Evolutionary conservation across 257 asterid genomes (phyloP), one percentile per base, ranked within the genome.

Genomic region (Solanum medicagineum): DNA sequence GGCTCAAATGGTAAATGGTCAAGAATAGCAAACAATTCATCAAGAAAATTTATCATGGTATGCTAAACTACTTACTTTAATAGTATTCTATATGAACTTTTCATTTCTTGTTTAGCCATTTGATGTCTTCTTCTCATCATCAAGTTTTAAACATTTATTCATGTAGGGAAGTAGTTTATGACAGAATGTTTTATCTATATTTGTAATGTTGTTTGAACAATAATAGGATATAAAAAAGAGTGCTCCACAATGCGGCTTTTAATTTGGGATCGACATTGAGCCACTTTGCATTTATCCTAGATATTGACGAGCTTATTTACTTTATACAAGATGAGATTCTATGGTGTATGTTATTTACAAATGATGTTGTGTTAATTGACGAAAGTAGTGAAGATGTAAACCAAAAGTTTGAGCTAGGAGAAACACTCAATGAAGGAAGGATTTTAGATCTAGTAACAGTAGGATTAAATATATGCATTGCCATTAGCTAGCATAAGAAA

Each of bases 11-110:
- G 81, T 89, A 62, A 59, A 87, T 91, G 90, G 53, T 66, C 89
- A 85, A 85, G 10, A 86, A 89, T 75, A 75, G 81, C 87, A 84
- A 81, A 84, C 85, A 63, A 65, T 62, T 89, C 92, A 60, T 90
- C 93, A 81, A 87, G 91, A 81, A 90, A 88, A 87, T 84, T 85
- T 68, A 88, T 86, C 73, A 89, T 79, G 93, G 98, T 94, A 92
- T 59, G 94, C 84, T 81, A 88, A 65, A 55, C 10, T 29, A 68
- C 12, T 70, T 69, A 36, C 53, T 40, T 69, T 24, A 47, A 47
- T 29, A 77, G 13, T 77, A 77, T 77, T 77, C 60, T 15, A 14
- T 77, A 51, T 51, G 24, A 53, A 9, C 11, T 20, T 75, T 47
- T 8, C 22, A 47, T 47, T 47, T 75, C 60, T 75, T 45, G 81